Evolutionary conservation across 768 basidiomycete species (phyloP), one percentile per base, ranked within the genome.

Genomic region (Lactifluus pinguis): DNA sequence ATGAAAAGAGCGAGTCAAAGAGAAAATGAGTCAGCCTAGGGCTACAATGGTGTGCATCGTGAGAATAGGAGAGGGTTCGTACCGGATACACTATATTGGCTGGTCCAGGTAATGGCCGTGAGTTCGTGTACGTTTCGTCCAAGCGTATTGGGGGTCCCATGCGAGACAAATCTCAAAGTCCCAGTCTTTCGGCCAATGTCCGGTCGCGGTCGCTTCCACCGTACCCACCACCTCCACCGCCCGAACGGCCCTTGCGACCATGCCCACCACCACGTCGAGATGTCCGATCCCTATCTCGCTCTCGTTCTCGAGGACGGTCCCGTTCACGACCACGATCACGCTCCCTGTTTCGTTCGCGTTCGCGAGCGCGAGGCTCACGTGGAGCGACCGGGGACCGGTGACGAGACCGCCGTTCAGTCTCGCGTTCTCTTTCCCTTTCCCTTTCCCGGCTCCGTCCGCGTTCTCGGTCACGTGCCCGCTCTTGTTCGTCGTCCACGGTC

Each of bases 101-200:
- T 61, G 60, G 53, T 53, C 51, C 63, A 34, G 51, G 49, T 36
- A 42, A 54, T 55, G 60, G 59, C 48, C 48, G 44, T 64, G 60
- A 49, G 32, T 49, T 60, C 60, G 60, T 53, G 59, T 57, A 64
- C 63, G 67, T 69, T 25, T 68, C 63, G 56, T 66, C 55, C 55
- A 47, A 57, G 52, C 49, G 60, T 47, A 55, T 61, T 61, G 59
- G 41, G 34, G 53, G 32, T 55, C 52, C 42, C 17, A 55, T 52
- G 32, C 55, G 32, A 50, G 65, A 63, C 65, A 58, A 55, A 61
- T 55, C 49, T 80, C 74, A 88, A 47, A 89, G 78, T 72, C 89
- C 89, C 85, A 92, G 81, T 69, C 89, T 77, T 73, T 91, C 87
- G 72, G 85, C 86, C 77, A 92, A 83, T 77, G 89, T 88, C 81